Evolutionary conservation across 805 yeast species (phyloP).

Genomic region (Sungouiozyma ichnusensis): DNA sequence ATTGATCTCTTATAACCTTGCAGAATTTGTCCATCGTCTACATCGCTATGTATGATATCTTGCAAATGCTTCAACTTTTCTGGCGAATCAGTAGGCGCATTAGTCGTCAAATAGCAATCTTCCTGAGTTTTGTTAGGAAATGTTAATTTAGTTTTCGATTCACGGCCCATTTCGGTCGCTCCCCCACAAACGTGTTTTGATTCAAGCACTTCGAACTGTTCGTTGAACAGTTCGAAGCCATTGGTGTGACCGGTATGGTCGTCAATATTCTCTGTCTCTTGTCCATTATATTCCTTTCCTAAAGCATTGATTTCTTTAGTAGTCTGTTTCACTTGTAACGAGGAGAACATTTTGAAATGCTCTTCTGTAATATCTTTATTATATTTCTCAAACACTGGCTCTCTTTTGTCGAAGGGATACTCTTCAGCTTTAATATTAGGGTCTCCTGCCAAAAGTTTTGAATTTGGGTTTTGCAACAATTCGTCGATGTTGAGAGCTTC

Average conservation of each 20-base stretch:
- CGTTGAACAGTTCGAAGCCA: too few species aligned
- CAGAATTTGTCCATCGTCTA: too few species aligned
- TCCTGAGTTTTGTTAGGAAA: too few species aligned
- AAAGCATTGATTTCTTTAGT: slow-evolving; percentile 17
- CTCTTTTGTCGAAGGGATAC: slow-evolving; percentile 16
- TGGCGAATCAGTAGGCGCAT: too few species aligned
- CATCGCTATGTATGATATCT: too few species aligned
- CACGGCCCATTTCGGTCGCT: too few species aligned
- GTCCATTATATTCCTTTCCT: slow-evolving; percentile 17
- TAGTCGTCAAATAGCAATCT: too few species aligned
- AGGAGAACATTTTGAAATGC: slow-evolving; percentile 18
- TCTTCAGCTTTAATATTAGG: slow-evolving; percentile 14
- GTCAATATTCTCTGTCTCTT: slow-evolving; percentile 4
- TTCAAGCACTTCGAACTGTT: too few species aligned
- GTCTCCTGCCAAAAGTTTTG: slow-evolving; percentile 12
- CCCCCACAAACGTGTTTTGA: too few species aligned
- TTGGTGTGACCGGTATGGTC: background rate
- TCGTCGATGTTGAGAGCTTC: slow-evolving; percentile 54
- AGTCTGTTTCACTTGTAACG: slow-evolving; percentile 23
- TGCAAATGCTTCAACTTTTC: too few species aligned
- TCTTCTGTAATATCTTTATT: slow-evolving; percentile 20
- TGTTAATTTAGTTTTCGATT: too few species aligned
- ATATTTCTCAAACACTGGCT: slow-evolving; percentile 25
- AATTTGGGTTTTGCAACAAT: slow-evolving; percentile 35
- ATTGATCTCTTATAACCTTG: too few species aligned